phyloP scores from a whole-genome alignment of 306 rosid species.

The Hylodesmum podocarpum region DNA sequence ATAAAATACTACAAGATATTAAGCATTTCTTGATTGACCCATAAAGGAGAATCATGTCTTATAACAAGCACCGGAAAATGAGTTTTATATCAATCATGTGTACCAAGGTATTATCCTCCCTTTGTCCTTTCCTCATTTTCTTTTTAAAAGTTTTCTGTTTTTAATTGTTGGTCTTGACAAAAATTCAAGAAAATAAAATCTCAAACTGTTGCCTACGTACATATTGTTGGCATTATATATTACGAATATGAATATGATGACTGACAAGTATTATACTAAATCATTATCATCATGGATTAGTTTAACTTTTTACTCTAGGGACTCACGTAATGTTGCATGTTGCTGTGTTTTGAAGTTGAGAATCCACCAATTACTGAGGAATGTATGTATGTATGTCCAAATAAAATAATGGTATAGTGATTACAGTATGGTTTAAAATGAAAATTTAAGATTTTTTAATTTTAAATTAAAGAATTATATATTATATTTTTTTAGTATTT shows the following conservation, averaged over 20 bases:
- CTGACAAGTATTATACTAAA: too few species aligned
- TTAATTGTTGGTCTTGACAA: background rate
- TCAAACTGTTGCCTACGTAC: background rate
- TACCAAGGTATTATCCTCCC: background rate
- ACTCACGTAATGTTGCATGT: background rate
- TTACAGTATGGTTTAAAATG: too few species aligned
- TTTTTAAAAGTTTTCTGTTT: conserved; percentile 3
- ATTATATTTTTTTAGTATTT: too few species aligned
- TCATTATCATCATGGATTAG: background rate
- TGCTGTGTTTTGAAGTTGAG: background rate
- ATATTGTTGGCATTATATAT: background rate
- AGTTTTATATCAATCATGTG: background rate
- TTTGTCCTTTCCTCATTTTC: conserved; percentile 18
- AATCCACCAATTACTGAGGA: conserved; percentile 6
- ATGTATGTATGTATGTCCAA: background rate
- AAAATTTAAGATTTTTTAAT: too few species aligned
- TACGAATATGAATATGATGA: background rate
- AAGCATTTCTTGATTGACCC: conserved; percentile 30
- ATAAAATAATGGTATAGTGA: too few species aligned
- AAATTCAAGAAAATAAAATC: background rate
- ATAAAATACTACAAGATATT: conserved; percentile 34
- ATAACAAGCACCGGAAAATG: conserved; percentile 8
- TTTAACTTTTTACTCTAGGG: conserved; percentile 12
- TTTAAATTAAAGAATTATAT: too few species aligned
- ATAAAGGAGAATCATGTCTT: conserved; percentile 60